Percentiles rank a stretch among this genome's conserved stretches.
These are phyloP conservation scores for Strigomonas culicis DNA, from an alignment of 208 protist genomes.

Conservation along the genomic window DNA sequence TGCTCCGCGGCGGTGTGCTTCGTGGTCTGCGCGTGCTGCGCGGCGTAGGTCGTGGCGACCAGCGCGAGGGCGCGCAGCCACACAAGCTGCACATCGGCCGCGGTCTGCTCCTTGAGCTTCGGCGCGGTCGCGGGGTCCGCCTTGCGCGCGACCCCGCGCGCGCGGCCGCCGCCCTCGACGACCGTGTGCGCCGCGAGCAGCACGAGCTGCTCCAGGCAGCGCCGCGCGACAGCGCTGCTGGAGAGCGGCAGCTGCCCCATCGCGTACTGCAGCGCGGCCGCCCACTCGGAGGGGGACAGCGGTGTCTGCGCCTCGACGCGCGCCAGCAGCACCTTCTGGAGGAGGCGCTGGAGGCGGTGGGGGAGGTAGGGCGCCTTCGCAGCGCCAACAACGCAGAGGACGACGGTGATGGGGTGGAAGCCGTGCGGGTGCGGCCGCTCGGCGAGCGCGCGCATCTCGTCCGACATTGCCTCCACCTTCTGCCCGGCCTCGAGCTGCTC, in stretches of 20 bases:
- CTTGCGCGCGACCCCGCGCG: conserved; percentile 20
- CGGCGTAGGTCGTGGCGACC: conserved; percentile 49
- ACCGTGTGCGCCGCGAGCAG: conserved; percentile 24
- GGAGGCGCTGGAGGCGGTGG: conserved; percentile 36
- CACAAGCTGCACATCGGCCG: conserved; percentile 34
- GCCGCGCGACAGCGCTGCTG: conserved; percentile 28
- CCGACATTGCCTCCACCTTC: conserved; percentile 37
- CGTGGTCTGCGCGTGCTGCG: conserved; percentile 24
- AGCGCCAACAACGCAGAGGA: conserved; percentile 62
- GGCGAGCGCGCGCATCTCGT: conserved; percentile 39
- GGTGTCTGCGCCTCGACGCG: conserved; percentile 34
- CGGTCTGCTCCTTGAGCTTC: conserved; percentile 35
- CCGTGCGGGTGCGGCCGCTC: conserved; percentile 37
- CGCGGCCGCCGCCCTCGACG: conserved; percentile 15
- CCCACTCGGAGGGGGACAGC: conserved; percentile 58
- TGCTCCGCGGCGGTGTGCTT: conserved; percentile 34
- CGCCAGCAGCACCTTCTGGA: conserved; percentile 65
- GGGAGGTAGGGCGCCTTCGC: conserved; percentile 52
- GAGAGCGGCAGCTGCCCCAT: conserved; percentile 26
- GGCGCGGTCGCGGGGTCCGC: conserved; percentile 23
- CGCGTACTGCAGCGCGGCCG: conserved; percentile 25
- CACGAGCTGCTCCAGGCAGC: conserved; percentile 63
- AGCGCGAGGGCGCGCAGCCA: conserved; percentile 42
- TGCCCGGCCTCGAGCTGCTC: conserved; percentile 64
- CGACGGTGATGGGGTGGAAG: conserved; percentile 61